These are phyloP conservation scores for Thelephora terrestris DNA, from an alignment of 1,284 basidiomycete species.

Conservation along the genomic window DNA sequence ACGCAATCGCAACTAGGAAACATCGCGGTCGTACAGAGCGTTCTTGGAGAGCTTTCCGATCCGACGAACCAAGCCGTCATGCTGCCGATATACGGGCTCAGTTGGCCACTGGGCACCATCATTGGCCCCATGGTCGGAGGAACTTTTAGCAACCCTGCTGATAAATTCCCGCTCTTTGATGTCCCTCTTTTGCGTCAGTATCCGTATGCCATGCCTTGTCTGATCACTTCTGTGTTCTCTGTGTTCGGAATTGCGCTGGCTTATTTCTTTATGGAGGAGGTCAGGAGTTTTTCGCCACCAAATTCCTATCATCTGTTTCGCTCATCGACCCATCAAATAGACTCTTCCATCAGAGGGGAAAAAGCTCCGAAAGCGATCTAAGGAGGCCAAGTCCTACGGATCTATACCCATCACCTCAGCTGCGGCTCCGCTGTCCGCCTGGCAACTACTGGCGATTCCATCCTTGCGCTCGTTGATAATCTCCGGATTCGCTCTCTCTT, in stretches of 20 bases:
- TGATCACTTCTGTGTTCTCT: slow-evolving; percentile 33
- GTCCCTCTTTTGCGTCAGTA: slow-evolving; percentile 33
- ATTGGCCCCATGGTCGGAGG: slow-evolving; percentile 58
- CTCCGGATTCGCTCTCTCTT: slow-evolving; percentile 48
- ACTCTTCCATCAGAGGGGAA: slow-evolving; percentile 25
- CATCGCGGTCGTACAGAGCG: slow-evolving; percentile 49
- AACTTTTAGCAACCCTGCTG: slow-evolving; percentile 45
- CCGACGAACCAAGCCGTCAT: slow-evolving; percentile 49
- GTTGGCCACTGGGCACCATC: slow-evolving; percentile 53
- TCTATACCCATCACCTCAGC: neutral
- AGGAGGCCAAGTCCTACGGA: neutral
- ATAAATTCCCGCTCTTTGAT: slow-evolving; percentile 40
- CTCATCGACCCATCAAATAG: slow-evolving; percentile 17
- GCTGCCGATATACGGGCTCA: slow-evolving; percentile 52
- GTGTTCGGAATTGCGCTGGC: slow-evolving; percentile 33
- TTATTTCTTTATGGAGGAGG: slow-evolving; percentile 46
- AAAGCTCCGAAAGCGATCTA: too few relatives aligned
- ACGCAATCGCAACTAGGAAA: slow-evolving; percentile 55
- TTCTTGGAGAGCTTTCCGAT: slow-evolving; percentile 58
- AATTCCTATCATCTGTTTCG: neutral
- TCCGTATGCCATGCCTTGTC: slow-evolving; percentile 54
- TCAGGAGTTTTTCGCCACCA: slow-evolving; percentile 16
- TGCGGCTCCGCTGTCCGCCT: slow-evolving; percentile 3
- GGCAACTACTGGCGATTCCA: slow-evolving; percentile 35
- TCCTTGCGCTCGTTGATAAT: slow-evolving; percentile 41